These are phyloP conservation scores for Auriscalpium microsporum DNA, from an alignment of 768 basidiomycete genomes.

Conservation along the genomic window DNA sequence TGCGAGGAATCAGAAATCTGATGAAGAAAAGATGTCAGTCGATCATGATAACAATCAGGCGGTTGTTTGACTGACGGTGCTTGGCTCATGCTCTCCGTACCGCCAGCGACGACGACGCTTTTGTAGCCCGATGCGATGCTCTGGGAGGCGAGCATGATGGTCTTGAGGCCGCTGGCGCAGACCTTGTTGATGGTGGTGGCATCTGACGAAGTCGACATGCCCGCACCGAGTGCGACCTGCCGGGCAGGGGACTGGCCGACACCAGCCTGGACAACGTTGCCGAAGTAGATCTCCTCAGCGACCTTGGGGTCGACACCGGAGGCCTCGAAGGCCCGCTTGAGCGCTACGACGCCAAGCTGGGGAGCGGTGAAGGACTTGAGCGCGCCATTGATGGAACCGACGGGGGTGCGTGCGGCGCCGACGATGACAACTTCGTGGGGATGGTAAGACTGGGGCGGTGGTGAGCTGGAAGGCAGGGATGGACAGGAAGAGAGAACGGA, in stretches of 20 bases:
- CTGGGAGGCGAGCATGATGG: conserved; percentile 91
- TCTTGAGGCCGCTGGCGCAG: conserved; percentile 95
- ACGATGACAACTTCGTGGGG: conserved; percentile 87
- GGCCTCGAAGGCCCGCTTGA: conserved; percentile 83
- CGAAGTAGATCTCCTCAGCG: conserved; percentile 96
- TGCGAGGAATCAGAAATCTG: conserved; percentile 77
- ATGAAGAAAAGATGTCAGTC: conserved; percentile 2
- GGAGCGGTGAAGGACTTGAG: conserved; percentile 86
- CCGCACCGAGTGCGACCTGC: conserved; percentile 90
- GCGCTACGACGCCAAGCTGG: conserved; percentile 80
- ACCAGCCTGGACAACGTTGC: conserved; percentile 96
- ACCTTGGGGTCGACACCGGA: conserved; percentile 70
- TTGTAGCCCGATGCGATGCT: conserved; percentile 82
- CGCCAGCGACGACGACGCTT: conserved; percentile 84
- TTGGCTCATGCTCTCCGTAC: conserved; percentile 99
- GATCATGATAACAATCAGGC: not conserved
- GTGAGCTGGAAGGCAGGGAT: not conserved
- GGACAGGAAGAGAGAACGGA: conserved; percentile 5
- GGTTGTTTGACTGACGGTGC: conserved; percentile 67
- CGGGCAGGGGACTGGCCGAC: conserved; percentile 98
- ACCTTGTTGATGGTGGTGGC: conserved; percentile 99
- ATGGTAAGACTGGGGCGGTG: conserved; percentile 26
- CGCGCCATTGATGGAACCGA: conserved; percentile 84
- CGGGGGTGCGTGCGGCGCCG: conserved; percentile 87
- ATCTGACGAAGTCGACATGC: conserved; percentile 77